phyloP scores from a whole-genome alignment of 2,329 filamentous ascomycete species.

The Fusarium sp. region DNA sequence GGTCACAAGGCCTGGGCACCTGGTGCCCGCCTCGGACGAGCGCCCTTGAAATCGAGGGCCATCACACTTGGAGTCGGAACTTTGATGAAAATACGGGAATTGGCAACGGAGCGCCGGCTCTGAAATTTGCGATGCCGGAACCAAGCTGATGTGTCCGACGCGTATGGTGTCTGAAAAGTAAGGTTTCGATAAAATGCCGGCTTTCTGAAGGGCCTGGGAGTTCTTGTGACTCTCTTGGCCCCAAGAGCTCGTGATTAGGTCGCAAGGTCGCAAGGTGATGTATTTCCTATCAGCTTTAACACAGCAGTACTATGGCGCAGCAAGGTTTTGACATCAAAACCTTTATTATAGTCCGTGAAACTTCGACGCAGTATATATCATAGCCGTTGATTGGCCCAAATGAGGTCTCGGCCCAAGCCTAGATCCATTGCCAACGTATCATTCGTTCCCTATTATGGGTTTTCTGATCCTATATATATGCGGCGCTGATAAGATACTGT shows the following conservation, averaged over 20 bases:
- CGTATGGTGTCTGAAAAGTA: not conserved
- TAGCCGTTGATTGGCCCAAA: not conserved
- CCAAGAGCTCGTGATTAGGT: not conserved
- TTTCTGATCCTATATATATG: too few relatives aligned
- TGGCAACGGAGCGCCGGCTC: too few relatives aligned
- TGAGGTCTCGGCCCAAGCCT: not conserved
- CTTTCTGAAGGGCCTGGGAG: rapidly evolving
- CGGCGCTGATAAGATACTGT: not conserved
- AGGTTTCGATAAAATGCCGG: too few relatives aligned
- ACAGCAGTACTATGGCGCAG: too few relatives aligned
- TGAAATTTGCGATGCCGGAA: not conserved
- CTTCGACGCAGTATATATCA: rapidly evolving
- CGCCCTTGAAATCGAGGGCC: not conserved
- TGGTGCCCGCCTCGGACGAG: not conserved
- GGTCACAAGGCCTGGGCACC: not conserved
- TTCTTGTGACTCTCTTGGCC: rapidly evolving
- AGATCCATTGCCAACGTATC: too few relatives aligned
- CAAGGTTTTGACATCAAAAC: not conserved
- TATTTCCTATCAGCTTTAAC: too few relatives aligned
- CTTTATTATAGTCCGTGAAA: rapidly evolving
- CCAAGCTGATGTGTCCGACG: not conserved
- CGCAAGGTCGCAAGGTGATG: not conserved
- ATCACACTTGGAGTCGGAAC: not conserved
- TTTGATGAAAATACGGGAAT: too few relatives aligned
- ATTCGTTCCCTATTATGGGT: not conserved